Conservation (phyloP, 1,139 yeast species). For the Debaryomyces robertsiae region DNA sequence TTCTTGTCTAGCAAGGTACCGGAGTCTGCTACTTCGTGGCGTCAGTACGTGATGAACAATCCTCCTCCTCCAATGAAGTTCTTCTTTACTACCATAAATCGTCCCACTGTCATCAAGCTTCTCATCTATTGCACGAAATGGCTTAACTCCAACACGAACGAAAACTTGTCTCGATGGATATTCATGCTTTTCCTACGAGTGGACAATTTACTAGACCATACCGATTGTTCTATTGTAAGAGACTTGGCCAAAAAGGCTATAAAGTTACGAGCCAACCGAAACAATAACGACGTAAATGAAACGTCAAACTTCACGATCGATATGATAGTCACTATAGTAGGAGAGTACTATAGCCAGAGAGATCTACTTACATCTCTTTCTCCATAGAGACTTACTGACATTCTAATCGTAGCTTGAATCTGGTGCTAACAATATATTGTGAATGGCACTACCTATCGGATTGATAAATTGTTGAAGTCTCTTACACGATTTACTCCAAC, state of each 20-base stretch:
- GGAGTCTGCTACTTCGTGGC: constrained; percentile 34
- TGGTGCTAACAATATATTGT: not conserved
- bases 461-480: not conserved
- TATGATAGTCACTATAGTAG: constrained; percentile 36
- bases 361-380: constrained; percentile 24
- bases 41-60: constrained; percentile 28
- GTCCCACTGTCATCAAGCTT: constrained; percentile 37
- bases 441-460: constrained; percentile 5
- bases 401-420: not conserved
- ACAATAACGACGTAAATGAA: constrained; percentile 13
- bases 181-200: constrained; percentile 37
- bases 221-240: constrained; percentile 39
- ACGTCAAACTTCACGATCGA: constrained; percentile 31
- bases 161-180: constrained; percentile 41
- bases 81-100: constrained; percentile 28
- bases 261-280: constrained; percentile 12
- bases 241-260: constrained; percentile 45
- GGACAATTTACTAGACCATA: constrained; percentile 36
- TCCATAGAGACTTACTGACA: not conserved
- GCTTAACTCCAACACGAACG: constrained; percentile 36
- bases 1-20: constrained; percentile 20
- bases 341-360: constrained; percentile 39
- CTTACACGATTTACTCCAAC: not conserved
- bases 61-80: constrained; percentile 32
- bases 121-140: constrained; percentile 41